Conservation (phyloP, 75 land plant species). For the Picea sitchensis region DNA sequence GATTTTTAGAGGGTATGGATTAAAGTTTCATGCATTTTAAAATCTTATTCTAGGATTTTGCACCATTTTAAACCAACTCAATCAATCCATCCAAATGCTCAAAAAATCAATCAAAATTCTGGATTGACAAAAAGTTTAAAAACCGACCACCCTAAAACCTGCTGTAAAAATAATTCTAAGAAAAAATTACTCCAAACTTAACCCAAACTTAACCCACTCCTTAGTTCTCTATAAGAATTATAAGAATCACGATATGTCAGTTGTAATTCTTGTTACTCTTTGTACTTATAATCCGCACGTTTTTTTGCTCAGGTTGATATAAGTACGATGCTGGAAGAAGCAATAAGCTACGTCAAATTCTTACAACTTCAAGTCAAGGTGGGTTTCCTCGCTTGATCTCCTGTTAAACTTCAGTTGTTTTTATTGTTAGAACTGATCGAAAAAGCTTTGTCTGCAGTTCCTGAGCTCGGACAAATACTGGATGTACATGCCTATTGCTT, state of each 20-base stretch:
- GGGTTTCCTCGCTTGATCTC: background rate
- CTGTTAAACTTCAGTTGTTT: background rate
- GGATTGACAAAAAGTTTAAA: no score
- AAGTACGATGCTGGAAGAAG: constrained; percentile 82
- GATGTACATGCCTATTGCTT: constrained; percentile 73
- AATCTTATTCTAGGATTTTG: no score
- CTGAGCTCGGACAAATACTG: constrained; percentile 73
- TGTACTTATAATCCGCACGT: background rate
- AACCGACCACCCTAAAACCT: no score
- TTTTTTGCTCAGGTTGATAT: constrained; percentile 52
- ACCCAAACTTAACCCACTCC: no score
- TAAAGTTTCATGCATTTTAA: no score
- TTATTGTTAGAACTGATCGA: background rate
- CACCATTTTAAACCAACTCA: no score
- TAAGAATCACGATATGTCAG: no score
- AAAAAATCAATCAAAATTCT: no score
- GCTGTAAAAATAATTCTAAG: no score
- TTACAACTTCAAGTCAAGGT: constrained; percentile 76
- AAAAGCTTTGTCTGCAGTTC: constrained; percentile 38
- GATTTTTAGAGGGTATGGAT: no score
- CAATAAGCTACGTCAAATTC: constrained; percentile 66
- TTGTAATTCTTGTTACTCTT: background rate
- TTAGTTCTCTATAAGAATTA: background rate
- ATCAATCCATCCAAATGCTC: no score
- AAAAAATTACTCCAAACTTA: no score